phyloP scores from a whole-genome alignment of 2,329 filamentous ascomycete species.

The Emmonsiellopsis sp. region DNA sequence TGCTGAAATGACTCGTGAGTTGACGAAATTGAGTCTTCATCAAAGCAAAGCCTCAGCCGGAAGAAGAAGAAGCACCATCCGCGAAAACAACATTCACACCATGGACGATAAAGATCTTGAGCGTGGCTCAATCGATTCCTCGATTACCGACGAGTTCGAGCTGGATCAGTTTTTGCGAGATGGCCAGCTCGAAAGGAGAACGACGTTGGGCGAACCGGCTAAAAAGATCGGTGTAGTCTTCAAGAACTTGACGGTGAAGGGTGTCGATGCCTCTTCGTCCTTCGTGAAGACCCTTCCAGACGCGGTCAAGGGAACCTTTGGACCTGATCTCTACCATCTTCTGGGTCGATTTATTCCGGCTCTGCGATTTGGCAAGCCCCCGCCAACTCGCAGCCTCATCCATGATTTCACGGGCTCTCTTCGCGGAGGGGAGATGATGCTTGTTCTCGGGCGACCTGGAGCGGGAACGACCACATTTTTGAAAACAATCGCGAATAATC shows the following conservation, averaged over 20 bases:
- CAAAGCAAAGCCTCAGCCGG: constrained; percentile 23
- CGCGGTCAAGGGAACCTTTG: constrained; percentile 68
- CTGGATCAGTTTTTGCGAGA: constrained; percentile 5
- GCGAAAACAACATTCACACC: constrained; percentile 12
- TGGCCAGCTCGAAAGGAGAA: constrained; percentile 7
- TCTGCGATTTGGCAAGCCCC: constrained; percentile 39
- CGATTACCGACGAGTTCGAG: background rate
- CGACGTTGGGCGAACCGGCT: constrained; percentile 42
- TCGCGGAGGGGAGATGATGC: constrained; percentile 47
- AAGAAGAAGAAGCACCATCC: constrained; percentile 20
- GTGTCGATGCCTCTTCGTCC: constrained; percentile 55
- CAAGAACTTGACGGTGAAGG: constrained; percentile 67
- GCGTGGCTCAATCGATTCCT: constrained; percentile 9
- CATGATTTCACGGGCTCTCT: constrained; percentile 61
- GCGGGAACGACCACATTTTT: constrained; percentile 69
- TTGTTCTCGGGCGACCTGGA: constrained; percentile 61
- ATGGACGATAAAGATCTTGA: constrained; percentile 41
- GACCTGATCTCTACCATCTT: constrained; percentile 65
- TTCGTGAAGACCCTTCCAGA: constrained; percentile 66
- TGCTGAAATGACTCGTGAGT: constrained; percentile 47
- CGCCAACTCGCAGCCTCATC: constrained; percentile 48
- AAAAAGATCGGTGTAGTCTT: constrained; percentile 74
- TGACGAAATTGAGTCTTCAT: constrained; percentile 44
- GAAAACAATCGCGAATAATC: constrained; percentile 64
- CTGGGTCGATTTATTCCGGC: constrained; percentile 47